phyloP scores from a whole-genome alignment of 2,329 filamentous ascomycete species.

The Teratosphaeriaceae sp. region DNA sequence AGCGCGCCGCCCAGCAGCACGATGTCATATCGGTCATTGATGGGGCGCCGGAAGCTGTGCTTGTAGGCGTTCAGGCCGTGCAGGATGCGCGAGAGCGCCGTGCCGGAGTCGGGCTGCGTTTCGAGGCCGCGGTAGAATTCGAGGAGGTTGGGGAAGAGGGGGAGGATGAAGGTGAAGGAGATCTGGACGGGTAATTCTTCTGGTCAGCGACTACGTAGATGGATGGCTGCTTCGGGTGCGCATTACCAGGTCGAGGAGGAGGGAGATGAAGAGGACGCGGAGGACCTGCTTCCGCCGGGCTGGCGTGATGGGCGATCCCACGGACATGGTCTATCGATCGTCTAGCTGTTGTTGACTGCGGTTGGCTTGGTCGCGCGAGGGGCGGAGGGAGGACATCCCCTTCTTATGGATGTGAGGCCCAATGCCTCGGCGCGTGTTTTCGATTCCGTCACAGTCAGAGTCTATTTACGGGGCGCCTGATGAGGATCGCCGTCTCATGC shows the following conservation, averaged over 20 bases:
- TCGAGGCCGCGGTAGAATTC: conserved; percentile 93
- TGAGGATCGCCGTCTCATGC: too few species aligned
- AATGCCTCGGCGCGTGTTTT: too few species aligned
- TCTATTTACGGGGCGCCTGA: too few species aligned
- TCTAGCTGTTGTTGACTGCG: too few species aligned
- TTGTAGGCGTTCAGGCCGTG: conserved; percentile 90
- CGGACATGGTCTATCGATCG: too few species aligned
- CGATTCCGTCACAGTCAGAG: neutral
- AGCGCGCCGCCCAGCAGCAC: conserved; percentile 89
- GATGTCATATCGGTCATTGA: conserved; percentile 95
- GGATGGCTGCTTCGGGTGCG: too few species aligned
- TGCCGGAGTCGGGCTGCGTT: conserved; percentile 47
- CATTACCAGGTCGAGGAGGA: conserved; percentile 78
- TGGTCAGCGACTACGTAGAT: too few species aligned
- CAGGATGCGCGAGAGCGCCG: conserved; percentile 72
- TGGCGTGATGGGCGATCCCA: conserved; percentile 13
- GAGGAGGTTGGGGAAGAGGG: conserved; percentile 89
- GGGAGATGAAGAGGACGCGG: conserved; percentile 78
- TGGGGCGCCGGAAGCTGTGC: conserved; percentile 81
- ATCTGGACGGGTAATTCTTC: too few species aligned
- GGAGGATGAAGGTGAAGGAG: conserved; percentile 97
- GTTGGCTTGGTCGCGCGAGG: neutral
- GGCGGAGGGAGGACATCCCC: neutral
- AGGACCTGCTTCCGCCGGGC: conserved; percentile 67
- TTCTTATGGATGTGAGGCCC: too few species aligned